Percentiles rank a stretch among this genome's conserved stretches.
These are phyloP conservation scores for Candida rishiriensis DNA, from an alignment of 805 yeast species.

Conservation along the genomic window DNA sequence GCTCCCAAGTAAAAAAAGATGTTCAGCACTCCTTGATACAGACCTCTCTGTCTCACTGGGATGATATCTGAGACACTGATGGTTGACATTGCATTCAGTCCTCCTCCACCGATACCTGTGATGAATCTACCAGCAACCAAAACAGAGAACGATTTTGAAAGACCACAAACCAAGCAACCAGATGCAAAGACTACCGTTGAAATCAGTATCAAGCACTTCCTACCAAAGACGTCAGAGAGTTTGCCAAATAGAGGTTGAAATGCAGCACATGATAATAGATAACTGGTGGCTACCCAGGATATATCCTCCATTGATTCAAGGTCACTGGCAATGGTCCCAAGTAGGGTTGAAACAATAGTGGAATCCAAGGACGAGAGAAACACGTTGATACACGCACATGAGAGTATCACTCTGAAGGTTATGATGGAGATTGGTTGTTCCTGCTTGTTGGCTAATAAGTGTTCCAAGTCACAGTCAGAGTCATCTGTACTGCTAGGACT, in stretches of 20 bases:
- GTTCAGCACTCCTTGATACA: slow-evolving; percentile 80
- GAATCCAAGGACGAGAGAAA: slow-evolving; percentile 48
- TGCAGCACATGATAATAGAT: slow-evolving; percentile 40
- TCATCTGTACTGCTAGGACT: too few species aligned
- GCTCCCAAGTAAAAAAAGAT: slow-evolving; percentile 75
- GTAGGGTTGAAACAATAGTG: slow-evolving; percentile 49
- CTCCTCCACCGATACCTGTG: slow-evolving; percentile 89
- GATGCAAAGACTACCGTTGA: slow-evolving; percentile 30
- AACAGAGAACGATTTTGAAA: slow-evolving; percentile 36
- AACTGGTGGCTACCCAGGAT: slow-evolving; percentile 41
- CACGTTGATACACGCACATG: slow-evolving; percentile 10
- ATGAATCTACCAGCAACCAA: slow-evolving; percentile 58
- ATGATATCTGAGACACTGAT: slow-evolving; percentile 74
- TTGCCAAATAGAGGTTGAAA: slow-evolving; percentile 55
- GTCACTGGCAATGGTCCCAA: slow-evolving; percentile 49
- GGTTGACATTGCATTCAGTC: slow-evolving; percentile 69
- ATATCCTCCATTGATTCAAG: slow-evolving; percentile 39
- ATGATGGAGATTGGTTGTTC: too few species aligned
- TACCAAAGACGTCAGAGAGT: slow-evolving; percentile 50
- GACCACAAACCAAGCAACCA: slow-evolving; percentile 40
- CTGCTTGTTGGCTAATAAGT: too few species aligned
- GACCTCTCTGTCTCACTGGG: slow-evolving; percentile 70
- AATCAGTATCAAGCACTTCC: slow-evolving; percentile 34
- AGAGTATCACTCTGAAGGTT: too few species aligned
- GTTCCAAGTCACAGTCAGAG: too few species aligned